These are phyloP conservation scores for Arachnomyces sp. DNA, from an alignment of 2,329 filamentous ascomycete species.

Conservation along the genomic window DNA sequence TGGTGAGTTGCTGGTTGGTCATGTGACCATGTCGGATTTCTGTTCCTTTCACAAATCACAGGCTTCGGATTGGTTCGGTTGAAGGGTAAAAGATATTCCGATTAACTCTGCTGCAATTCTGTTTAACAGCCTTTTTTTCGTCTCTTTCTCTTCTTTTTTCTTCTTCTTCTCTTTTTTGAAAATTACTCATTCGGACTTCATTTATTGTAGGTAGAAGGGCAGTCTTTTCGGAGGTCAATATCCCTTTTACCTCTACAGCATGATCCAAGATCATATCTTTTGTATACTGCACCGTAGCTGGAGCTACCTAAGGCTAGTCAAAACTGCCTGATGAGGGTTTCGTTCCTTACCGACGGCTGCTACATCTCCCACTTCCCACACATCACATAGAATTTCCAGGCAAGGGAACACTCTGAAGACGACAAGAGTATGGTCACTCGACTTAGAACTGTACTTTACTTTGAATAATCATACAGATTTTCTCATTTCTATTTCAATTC, in stretches of 20 bases:
- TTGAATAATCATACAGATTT: neutral
- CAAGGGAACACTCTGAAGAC: too few relatives aligned
- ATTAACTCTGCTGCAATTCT: conserved; percentile 9
- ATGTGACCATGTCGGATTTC: too few relatives aligned
- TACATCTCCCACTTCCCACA: conserved; percentile 36
- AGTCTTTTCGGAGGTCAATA: conserved; percentile 14
- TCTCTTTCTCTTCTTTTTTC: conserved; percentile 12
- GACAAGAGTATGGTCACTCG: too few relatives aligned
- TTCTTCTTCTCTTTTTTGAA: conserved; percentile 30
- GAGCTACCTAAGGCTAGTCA: conserved; percentile 48
- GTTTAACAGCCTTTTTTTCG: conserved; percentile 12
- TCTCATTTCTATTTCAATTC: neutral
- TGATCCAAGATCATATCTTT: conserved; percentile 49
- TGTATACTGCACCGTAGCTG: conserved; percentile 53
- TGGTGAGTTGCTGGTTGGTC: too few relatives aligned
- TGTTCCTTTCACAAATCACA: conserved; percentile 27
- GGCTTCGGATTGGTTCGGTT: conserved; percentile 30
- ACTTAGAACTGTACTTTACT: neutral
- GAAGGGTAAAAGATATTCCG: conserved; percentile 24
- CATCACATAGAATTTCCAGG: too few relatives aligned
- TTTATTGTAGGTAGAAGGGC: conserved; percentile 57
- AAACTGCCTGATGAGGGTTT: conserved; percentile 44
- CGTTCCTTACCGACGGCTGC: conserved; percentile 61
- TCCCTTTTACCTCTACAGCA: conserved; percentile 54
- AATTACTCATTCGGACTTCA: conserved; percentile 53